Conservation (phyloP, 139 green algal genomes). For the Chlamydomonas applanata region DNA sequence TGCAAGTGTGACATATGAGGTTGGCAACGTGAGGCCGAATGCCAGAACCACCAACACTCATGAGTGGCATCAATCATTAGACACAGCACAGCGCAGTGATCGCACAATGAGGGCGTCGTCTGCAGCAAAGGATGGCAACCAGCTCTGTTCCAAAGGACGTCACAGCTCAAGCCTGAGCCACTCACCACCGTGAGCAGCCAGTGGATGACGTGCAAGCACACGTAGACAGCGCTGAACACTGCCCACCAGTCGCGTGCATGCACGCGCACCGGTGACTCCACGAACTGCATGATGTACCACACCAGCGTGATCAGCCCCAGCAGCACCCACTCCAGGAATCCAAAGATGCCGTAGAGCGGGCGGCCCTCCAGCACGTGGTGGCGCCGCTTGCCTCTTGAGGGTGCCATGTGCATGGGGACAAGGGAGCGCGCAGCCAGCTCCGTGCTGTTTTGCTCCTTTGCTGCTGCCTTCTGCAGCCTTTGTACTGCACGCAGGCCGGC, state of each 20-base stretch:
- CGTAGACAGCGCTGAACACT: background rate
- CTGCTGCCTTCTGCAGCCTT: constrained; percentile 1
- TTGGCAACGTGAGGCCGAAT: too few relatives aligned
- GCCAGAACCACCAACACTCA: too few relatives aligned
- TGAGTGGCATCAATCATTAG: too few relatives aligned
- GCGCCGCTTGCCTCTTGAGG: background rate
- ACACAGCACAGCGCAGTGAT: too few relatives aligned
- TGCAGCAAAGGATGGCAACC: too few relatives aligned
- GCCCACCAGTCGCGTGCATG: constrained; percentile 7
- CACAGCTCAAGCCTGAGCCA: too few relatives aligned
- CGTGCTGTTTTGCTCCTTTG: background rate
- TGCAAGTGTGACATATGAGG: too few relatives aligned
- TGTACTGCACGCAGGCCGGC: background rate
- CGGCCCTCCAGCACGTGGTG: constrained; percentile 27
- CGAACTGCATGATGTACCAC: constrained; percentile 21
- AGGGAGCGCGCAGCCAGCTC: background rate
- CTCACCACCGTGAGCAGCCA: constrained; percentile 11
- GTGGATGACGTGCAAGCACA: constrained; percentile 16
- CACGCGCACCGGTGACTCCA: background rate
- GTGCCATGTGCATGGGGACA: background rate
- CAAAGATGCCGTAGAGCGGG: constrained; percentile 28
- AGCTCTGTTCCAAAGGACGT: too few relatives aligned
- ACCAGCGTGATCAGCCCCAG: constrained; percentile 10
- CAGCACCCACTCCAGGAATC: constrained; percentile 43
- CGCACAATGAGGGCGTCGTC: too few relatives aligned